phyloP scores from a whole-genome alignment of 805 yeast genomes.

The Metschnikowia dekortorum region DNA sequence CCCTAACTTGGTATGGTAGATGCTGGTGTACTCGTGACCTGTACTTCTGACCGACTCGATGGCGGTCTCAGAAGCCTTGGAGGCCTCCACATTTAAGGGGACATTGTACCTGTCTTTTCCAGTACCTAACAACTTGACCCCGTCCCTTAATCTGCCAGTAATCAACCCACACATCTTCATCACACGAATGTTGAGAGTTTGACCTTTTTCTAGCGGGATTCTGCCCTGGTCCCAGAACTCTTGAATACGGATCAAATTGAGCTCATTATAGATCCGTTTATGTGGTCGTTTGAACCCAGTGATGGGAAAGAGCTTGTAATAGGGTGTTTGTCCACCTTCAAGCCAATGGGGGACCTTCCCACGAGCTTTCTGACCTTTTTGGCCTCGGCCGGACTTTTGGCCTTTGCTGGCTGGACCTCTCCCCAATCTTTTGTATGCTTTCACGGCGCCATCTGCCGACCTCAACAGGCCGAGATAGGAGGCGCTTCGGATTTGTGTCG shows the following conservation, averaged over 20 bases:
- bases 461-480: conserved; percentile 51
- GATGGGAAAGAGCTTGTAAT: conserved; percentile 78
- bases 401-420: conserved; percentile 95
- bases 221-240: conserved; percentile 67
- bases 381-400: conserved; percentile 96
- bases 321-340: conserved; percentile 99
- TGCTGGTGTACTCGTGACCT: conserved; percentile 73
- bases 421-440: conserved; percentile 71
- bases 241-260: conserved; percentile 69
- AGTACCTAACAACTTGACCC: conserved; percentile 75
- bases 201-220: conserved; percentile 53
- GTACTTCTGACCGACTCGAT: conserved; percentile 64
- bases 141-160: conserved; percentile 67
- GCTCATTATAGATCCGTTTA: conserved; percentile 46
- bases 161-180: conserved; percentile 74
- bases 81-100: conserved; percentile 75
- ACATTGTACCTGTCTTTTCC: conserved; percentile 47
- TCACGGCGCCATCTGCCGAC: conserved; percentile 61
- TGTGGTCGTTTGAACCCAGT: conserved; percentile 75
- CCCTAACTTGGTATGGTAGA: conserved; percentile 59
- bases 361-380: conserved; percentile 97
- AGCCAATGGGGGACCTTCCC: conserved; percentile 87
- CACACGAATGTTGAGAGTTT: conserved; percentile 65
- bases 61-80: conserved; percentile 73
- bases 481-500: conserved; percentile 24